A percentile compares a stretch with the other conserved stretches of the same genome.
Conservation (phyloP, 2,329 filamentous ascomycete species). For the Xylaria sp. region DNA sequence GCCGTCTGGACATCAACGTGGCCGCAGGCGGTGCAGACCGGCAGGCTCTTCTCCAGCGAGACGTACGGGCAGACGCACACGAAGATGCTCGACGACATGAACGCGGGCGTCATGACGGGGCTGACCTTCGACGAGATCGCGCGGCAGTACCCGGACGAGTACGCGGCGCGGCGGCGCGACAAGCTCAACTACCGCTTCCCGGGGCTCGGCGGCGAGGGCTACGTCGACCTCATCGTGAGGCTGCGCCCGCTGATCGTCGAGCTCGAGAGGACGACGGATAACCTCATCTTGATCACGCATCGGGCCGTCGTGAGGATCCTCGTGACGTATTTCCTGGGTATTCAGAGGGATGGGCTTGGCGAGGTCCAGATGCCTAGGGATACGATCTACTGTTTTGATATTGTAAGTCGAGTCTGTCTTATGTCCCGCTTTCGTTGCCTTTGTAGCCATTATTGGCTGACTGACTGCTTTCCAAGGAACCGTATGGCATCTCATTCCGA, state of each 20-base stretch:
- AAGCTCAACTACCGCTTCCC: constrained; percentile 35
- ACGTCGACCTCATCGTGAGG: constrained; percentile 32
- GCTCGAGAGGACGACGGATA: constrained; percentile 34
- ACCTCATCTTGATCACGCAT: constrained; percentile 30
- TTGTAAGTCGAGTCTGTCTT: constrained; percentile 26
- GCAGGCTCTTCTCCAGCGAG: constrained; percentile 20
- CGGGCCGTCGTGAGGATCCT: constrained; percentile 31
- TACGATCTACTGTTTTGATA: constrained; percentile 32
- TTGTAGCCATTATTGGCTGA: too few species aligned
- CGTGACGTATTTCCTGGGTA: constrained; percentile 33
- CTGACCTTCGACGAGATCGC: constrained; percentile 31
- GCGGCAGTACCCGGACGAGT: constrained; percentile 24
- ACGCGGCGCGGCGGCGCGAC: constrained; percentile 28
- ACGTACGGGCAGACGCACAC: constrained; percentile 28
- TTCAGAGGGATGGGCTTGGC: constrained; percentile 24
- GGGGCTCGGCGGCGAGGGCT: constrained; percentile 33
- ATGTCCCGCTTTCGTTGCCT: not conserved
- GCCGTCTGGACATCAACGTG: constrained; percentile 35
- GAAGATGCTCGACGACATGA: constrained; percentile 36
- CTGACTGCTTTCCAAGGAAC: constrained; percentile 24
- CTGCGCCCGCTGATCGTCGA: constrained; percentile 34
- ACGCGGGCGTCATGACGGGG: constrained; percentile 29
- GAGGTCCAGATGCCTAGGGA: constrained; percentile 30
- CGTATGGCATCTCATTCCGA: constrained; percentile 31
- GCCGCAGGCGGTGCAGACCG: constrained; percentile 37